phyloP scores from a whole-genome alignment of 768 basidiomycete genomes.

The Phallus indusiatus region DNA sequence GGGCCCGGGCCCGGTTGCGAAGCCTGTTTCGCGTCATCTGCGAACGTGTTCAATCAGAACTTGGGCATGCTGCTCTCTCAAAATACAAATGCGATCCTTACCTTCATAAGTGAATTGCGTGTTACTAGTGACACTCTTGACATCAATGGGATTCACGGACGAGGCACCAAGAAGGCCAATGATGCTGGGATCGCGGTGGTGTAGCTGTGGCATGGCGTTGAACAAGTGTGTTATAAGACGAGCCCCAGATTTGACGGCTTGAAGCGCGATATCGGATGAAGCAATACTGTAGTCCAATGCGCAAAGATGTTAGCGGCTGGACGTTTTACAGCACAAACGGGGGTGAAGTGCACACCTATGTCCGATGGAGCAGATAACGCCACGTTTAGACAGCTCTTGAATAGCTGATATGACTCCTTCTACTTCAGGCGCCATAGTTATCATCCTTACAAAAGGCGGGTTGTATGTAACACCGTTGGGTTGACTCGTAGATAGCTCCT shows the following conservation, averaged over 20 bases:
- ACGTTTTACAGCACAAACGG: not conserved
- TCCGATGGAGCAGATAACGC: slow-evolving; percentile 77
- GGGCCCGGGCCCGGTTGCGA: not conserved
- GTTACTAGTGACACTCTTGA: not conserved
- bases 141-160: slow-evolving; percentile 32
- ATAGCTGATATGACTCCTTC: slow-evolving; percentile 72
- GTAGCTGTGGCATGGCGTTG: slow-evolving; percentile 87
- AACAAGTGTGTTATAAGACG: slow-evolving; percentile 87
- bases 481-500: not conserved
- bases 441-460: slow-evolving; percentile 54
- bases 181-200: slow-evolving; percentile 87
- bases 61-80: too few species aligned
- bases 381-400: slow-evolving; percentile 45
- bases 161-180: slow-evolving; percentile 81
- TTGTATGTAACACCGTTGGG: slow-evolving; percentile 18
- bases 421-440: slow-evolving; percentile 84
- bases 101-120: not conserved
- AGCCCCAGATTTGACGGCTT: slow-evolving; percentile 64
- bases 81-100: not conserved
- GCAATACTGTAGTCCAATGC: slow-evolving; percentile 45
- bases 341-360: slow-evolving; percentile 50
- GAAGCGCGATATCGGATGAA: slow-evolving; percentile 59
- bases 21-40: not conserved
- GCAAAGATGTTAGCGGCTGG: slow-evolving; percentile 8
- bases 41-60: not conserved